These are phyloP conservation scores for Arthrocladium fulminans DNA, from an alignment of 2,329 filamentous ascomycete species.

Conservation along the genomic window DNA sequence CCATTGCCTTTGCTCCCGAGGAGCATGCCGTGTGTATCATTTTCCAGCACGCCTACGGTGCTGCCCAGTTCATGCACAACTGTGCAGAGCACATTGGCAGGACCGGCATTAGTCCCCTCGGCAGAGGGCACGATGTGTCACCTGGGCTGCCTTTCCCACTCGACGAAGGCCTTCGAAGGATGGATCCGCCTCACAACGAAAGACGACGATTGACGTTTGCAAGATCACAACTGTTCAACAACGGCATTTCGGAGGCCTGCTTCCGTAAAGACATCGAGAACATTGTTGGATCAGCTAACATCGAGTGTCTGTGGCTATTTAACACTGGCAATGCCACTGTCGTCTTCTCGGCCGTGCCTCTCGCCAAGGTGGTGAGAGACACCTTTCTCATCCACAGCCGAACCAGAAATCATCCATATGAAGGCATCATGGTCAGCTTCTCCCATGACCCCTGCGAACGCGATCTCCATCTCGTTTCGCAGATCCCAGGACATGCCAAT, in stretches of 20 bases:
- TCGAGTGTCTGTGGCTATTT: conserved; percentile 36
- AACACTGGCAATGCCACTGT: conserved; percentile 36
- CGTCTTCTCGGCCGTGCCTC: conserved; percentile 30
- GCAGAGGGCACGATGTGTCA: conserved; percentile 25
- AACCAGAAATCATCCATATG: conserved; percentile 24
- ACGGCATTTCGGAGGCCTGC: conserved; percentile 26
- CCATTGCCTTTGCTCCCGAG: conserved; percentile 28
- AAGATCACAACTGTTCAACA: conserved; percentile 30
- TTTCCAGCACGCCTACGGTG: conserved; percentile 32
- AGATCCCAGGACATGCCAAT: conserved; percentile 13
- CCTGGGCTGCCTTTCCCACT: conserved; percentile 27
- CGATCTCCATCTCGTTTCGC: conserved; percentile 27
- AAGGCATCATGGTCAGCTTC: conserved; percentile 29
- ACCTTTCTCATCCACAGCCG: conserved; percentile 27
- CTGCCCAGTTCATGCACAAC: conserved; percentile 28
- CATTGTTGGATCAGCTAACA: conserved; percentile 28
- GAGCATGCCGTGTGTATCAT: conserved; percentile 28
- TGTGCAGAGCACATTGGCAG: conserved; percentile 25
- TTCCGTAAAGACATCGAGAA: conserved; percentile 30
- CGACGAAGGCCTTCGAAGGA: conserved; percentile 29
- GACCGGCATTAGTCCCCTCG: conserved; percentile 29
- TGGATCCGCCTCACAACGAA: conserved; percentile 30
- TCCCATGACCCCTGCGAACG: conserved; percentile 35
- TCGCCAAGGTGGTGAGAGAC: conserved; percentile 29
- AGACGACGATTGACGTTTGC: conserved; percentile 36